These are phyloP conservation scores for Hebeloma cylindrosporum DNA, from an alignment of 768 basidiomycete genomes.

Conservation along the genomic window DNA sequence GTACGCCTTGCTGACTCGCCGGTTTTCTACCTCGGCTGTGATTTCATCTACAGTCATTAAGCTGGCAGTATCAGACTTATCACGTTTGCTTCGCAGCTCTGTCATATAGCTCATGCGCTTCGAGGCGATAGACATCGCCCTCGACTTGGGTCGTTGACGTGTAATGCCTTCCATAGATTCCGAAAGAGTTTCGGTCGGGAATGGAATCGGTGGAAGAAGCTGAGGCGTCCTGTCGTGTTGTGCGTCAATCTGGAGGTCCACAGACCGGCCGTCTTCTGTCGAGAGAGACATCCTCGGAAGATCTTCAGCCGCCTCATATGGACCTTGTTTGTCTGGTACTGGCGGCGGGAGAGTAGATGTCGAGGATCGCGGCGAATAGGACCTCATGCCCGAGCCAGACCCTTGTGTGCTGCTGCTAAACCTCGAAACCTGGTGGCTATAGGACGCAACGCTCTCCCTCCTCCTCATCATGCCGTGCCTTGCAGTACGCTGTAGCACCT, in stretches of 20 bases:
- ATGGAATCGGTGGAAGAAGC: conserved; percentile 74
- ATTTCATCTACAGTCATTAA: conserved; percentile 97
- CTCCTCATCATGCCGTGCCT: conserved; percentile 83
- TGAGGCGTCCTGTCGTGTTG: conserved; percentile 45
- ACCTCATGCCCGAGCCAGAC: conserved; percentile 42
- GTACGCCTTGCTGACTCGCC: conserved; percentile 50
- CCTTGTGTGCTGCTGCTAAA: conserved; percentile 65
- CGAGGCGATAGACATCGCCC: conserved; percentile 49
- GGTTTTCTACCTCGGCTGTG: conserved; percentile 88
- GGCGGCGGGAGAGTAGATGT: conserved; percentile 49
- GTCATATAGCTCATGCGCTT: conserved; percentile 80
- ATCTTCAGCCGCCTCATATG: conserved; percentile 37
- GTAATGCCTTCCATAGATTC: conserved; percentile 68
- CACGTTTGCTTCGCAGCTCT: conserved; percentile 78
- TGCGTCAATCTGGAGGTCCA: conserved; percentile 59
- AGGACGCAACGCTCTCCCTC: conserved; percentile 54
- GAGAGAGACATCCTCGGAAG: conserved; percentile 75
- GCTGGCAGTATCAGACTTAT: conserved; percentile 86
- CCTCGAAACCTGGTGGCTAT: conserved; percentile 50
- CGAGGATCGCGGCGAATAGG: conserved; percentile 45
- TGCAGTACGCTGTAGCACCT: conserved; percentile 83
- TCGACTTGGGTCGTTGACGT: conserved; percentile 38
- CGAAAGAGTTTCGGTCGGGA: conserved; percentile 76
- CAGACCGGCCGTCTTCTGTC: conserved; percentile 65
- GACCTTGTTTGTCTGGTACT: conserved; percentile 34